These are phyloP conservation scores for Yamadazyma tumulicola DNA, from an alignment of 805 yeast species.

Conservation along the genomic window DNA sequence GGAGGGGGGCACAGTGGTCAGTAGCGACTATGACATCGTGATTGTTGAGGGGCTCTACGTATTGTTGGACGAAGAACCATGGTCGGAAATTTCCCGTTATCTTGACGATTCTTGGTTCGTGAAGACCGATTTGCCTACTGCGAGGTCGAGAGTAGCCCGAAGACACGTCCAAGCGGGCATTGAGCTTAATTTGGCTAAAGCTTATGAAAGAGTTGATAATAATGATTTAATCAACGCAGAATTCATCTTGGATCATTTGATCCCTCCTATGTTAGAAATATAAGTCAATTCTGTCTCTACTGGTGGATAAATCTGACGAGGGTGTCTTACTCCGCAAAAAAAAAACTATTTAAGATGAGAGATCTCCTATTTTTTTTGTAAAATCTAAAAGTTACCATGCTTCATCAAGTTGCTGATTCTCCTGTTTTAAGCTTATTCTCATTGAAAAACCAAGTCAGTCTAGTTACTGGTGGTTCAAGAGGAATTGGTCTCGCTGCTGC, in stretches of 20 bases:
- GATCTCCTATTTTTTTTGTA: too few species aligned
- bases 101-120: constrained; percentile 51
- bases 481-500: constrained; percentile 48
- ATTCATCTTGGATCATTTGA: constrained; percentile 21
- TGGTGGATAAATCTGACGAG: too few species aligned
- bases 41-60: constrained; percentile 78
- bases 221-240: constrained; percentile 67
- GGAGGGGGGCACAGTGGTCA: constrained; percentile 46
- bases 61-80: constrained; percentile 52
- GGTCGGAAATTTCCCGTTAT: constrained; percentile 47
- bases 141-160: constrained; percentile 57
- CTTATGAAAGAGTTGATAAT: constrained; percentile 44
- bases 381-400: constrained; percentile 11
- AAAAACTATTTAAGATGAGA: too few species aligned
- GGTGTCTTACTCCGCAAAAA: too few species aligned
- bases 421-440: constrained; percentile 37
- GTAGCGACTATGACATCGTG: constrained; percentile 48
- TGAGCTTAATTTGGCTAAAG: constrained; percentile 45
- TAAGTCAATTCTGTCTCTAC: too few species aligned
- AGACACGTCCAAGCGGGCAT: constrained; percentile 63
- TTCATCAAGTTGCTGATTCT: constrained; percentile 11
- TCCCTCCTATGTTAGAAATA: background rate
- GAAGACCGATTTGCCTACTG: constrained; percentile 39
- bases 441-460: constrained; percentile 32
- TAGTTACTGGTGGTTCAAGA: constrained; percentile 44